A percentile compares a stretch with the other conserved stretches of the same genome.
Evolutionary conservation across 108 stramenopile genomes (phyloP).

Genomic region (Mayamaea pseudoterrestris): DNA sequence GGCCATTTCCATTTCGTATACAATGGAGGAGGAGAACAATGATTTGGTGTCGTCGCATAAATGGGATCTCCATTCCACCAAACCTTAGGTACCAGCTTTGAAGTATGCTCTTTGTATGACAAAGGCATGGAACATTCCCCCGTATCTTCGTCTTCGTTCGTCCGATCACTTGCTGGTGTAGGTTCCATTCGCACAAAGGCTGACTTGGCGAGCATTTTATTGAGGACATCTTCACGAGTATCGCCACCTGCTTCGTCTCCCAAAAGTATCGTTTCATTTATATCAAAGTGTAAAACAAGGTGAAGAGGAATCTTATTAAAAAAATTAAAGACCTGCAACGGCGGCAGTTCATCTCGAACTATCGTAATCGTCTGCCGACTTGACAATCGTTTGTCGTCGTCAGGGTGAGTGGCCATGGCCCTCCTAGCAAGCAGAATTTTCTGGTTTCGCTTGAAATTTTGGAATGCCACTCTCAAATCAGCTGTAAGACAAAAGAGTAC

Average conservation of each 20-base stretch:
- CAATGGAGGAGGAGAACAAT: constrained; percentile 31
- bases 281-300: constrained; percentile 56
- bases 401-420: no score
- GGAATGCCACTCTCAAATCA: no score
- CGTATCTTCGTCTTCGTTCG: neutral
- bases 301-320: no score
- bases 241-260: constrained; percentile 81
- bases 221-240: constrained; percentile 45
- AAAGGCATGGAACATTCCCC: neutral
- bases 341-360: no score
- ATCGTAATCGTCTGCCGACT: no score
- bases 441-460: no score
- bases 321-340: no score
- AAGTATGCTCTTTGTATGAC: constrained; percentile 18
- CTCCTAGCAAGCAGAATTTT: no score
- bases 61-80: constrained; percentile 79
- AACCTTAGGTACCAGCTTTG: constrained; percentile 39
- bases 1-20: constrained; percentile 76
- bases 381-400: no score
- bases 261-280: constrained; percentile 79
- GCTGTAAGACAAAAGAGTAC: no score
- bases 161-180: neutral
- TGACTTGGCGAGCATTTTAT: constrained; percentile 74
- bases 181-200: constrained; percentile 65
- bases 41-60: neutral